Base-by-base conservation (phyloP, 2,329 filamentous ascomycete species). In the Zymoseptoria passerinii region DNA sequence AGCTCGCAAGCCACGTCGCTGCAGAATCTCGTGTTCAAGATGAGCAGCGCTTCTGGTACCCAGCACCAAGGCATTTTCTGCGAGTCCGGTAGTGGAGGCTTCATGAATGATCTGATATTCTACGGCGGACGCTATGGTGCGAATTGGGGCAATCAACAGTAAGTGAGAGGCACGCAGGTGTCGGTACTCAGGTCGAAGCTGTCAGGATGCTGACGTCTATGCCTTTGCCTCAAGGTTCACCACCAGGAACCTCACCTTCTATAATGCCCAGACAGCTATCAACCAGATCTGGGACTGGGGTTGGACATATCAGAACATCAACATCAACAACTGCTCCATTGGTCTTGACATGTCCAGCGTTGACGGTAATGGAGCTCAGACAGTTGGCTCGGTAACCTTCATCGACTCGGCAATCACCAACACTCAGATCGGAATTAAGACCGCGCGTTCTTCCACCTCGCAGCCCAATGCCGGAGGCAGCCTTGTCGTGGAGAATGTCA, bases 261-360 rank as follows among this genome's bases (percentile, higher is more conserved):
- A 78, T 48, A 73, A 77, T 50, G 75, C 75, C 18, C 72, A 75
- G 0, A 83, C 80, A 0, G 81, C 79, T 1, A 81, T 86, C 52
- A 77, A 79, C 23, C 77, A 83, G 62, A 72, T 81, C 8, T 85
- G 81, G 82, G 74, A 82, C 59, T 85, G 83, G 83, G 80, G 80
- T 0, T 85, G 78, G 78, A 81, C 78, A 0, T 64, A 64, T 56
- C 50, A 62, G 55, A 62, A 56, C 48, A 64, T 76, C 4, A 67
- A 84, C 48, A 75, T 85, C 63, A 76, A 77, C 55, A 81, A 82
- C 66, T 83, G 81, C 65, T 67, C 70, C 2, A 74, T 78, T 40
- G 82, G 78, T 4, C 67, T 86, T 4, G 77, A 81, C 53, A 79
- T 84, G 64, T 70, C 71, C 3, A 71, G 71, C 27, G 10, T 44